These are phyloP conservation scores for Xylariaceae sp. DNA, from an alignment of 2,329 filamentous ascomycete genomes.

Conservation along the genomic window DNA sequence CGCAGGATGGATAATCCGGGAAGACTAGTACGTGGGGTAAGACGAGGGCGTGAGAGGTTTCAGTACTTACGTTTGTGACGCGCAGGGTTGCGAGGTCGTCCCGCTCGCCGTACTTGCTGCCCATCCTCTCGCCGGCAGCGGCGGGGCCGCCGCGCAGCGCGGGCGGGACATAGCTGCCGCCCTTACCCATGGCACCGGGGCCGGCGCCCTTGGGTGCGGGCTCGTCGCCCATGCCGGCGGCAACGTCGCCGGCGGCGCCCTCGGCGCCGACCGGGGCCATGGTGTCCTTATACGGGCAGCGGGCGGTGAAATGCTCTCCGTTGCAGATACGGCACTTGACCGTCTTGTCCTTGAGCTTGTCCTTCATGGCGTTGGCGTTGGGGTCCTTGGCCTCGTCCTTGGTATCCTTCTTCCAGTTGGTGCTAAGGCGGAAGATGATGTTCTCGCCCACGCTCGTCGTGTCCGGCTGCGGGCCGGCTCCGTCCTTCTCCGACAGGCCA, in stretches of 20 bases:
- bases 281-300: constrained; percentile 99
- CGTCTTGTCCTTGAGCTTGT: constrained; percentile 95
- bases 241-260: constrained; percentile 42
- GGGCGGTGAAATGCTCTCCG: constrained; percentile 97
- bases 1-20: no score
- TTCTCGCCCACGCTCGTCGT: constrained; percentile 95
- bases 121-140: constrained; percentile 79
- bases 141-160: constrained; percentile 70
- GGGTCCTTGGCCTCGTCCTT: constrained; percentile 70
- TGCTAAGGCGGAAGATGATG: constrained; percentile 88
- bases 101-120: constrained; percentile 82
- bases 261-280: constrained; percentile 79
- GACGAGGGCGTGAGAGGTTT: constrained; percentile 2
- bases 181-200: constrained; percentile 55
- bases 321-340: constrained; percentile 99
- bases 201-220: constrained; percentile 33
- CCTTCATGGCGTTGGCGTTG: constrained; percentile 68
- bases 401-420: constrained; percentile 88
- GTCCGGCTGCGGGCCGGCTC: constrained; percentile 72
- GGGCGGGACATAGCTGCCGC: constrained; percentile 86
- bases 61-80: constrained; percentile 82
- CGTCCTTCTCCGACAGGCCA: constrained; percentile 79
- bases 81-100: constrained; percentile 94
- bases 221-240: constrained; percentile 48
- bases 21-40: no score